These are phyloP conservation scores for Hemisphaericaspora xylanilytica DNA, from an alignment of 1,139 yeast species.

Conservation along the genomic window DNA sequence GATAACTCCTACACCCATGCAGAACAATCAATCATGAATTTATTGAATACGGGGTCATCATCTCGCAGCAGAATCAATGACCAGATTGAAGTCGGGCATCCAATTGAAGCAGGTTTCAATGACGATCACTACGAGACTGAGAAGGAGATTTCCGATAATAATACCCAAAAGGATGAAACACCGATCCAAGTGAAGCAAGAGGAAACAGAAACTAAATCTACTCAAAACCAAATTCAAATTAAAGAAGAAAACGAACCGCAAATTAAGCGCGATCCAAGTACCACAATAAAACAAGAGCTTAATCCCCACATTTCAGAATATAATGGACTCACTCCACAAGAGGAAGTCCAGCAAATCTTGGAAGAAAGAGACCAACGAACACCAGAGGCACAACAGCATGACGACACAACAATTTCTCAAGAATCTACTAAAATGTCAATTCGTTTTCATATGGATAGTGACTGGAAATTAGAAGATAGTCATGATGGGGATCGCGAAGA, in stretches of 20 bases:
- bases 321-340: slow-evolving; percentile 14
- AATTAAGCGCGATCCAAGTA: neutral
- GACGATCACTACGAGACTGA: neutral
- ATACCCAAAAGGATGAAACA: slow-evolving; percentile 1
- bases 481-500: slow-evolving; percentile 46
- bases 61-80: neutral
- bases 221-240: neutral
- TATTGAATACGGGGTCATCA: slow-evolving; percentile 19
- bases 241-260: slow-evolving; percentile 1
- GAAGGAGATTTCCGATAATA: neutral
- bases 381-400: slow-evolving; percentile 6
- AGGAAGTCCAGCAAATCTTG: slow-evolving; percentile 11
- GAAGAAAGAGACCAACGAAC: neutral
- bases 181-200: neutral
- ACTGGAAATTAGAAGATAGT: slow-evolving; percentile 44
- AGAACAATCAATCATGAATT: slow-evolving; percentile 44
- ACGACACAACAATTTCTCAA: slow-evolving; percentile 15
- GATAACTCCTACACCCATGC: slow-evolving; percentile 40
- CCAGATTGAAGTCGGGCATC: neutral
- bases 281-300: slow-evolving; percentile 5
- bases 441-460: slow-evolving; percentile 36
- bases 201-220: neutral
- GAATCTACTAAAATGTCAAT: slow-evolving; percentile 27
- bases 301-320: slow-evolving; percentile 7
- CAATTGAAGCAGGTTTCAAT: neutral